Base-by-base conservation (phyloP, 768 basidiomycete species). In the Tulasnella sp. region DNA sequence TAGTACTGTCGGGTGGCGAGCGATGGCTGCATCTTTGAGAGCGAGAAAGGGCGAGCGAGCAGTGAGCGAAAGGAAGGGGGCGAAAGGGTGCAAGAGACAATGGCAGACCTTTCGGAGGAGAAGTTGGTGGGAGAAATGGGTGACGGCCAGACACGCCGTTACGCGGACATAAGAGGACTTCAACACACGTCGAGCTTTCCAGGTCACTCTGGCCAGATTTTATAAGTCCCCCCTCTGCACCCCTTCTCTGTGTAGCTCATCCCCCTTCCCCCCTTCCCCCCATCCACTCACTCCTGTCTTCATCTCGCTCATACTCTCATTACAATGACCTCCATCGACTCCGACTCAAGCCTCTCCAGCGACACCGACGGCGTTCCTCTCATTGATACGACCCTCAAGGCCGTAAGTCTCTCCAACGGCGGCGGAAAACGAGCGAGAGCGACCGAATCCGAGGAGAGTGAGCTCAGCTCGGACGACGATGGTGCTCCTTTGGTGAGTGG, bases 1-100 rank as follows among this genome's bases (percentile, higher is more conserved):
- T 89, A 95, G 69, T 91, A 82, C 42, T 69, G 67, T 66, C 64
- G 35, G 44, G 62, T 32, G 35, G 39, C 32, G 44, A 72, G 62
- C 22, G 62, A 64, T 36, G 36, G 71, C 19, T 64, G 71, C 71
- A 72, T 71, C 44, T 59, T 59, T 37, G 32, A 44, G 52, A 59
- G 41, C 16, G 5, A 40, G 36, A n/a, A 16, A 3, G 3, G 35
- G 22, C 34, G 12, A 40, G 32, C 39, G 32, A 65, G 19, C 17
- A 41, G 67, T 19, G 67, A 41, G 32, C 9, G 32, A 22, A 34
- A 34, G n/a, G 40, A 29, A 41, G 37, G 67, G 67, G 67, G 7
- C 5, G 14, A 39, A 34, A 34, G 22, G 40, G 37, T 69, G 40
- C 42, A 40, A 44, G 64, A 37, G 39, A 69, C 47, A 67, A 66